Evolutionary conservation across 768 basidiomycete genomes (phyloP), one percentile per base, ranked within the genome.

Genomic region (Paxillus involutus): DNA sequence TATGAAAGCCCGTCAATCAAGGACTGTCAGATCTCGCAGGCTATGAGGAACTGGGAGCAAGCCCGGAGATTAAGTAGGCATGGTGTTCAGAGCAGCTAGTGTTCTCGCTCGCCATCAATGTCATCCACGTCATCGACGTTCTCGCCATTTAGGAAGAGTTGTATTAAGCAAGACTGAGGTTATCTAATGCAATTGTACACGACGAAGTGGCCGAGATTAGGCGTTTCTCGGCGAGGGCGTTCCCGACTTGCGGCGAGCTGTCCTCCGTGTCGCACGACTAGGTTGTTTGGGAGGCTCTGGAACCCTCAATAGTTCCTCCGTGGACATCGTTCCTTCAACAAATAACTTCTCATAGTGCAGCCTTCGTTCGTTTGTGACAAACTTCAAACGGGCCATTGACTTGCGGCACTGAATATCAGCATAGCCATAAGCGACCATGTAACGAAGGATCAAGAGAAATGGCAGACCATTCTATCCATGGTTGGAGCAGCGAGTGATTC

Each of bases 301-400:
- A 19, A 51, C 50, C 41, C 43, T 46, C 46, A 62, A 19, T 40
- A 59, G 4, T 16, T 63, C 65, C 47, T 61, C 63, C 48, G 51
- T 54, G 7, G 63, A 35, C 58, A 59, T 52, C 10, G 44, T 48
- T 0, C 67, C 67, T 40, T 64, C 61, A 37, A 45, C 44, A 24
- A 44, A 39, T 3, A 72, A 21, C 36, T 72, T 69, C 35, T 90
- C 83, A 57, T 93, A 89, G 9, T 91, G 92, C 21, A 92, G 68
- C 43, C 94, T 80, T 35, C 97, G 86, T 67, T 98, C 95, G 65
- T 93, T 93, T 46, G 98, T 76, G 19, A 98, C 85, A 54, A 82
- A 85, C 70, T 98, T 98, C 70, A 98, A 93, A 17, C 92, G 85
- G n/a, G 91, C 93, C 94, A 97, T 96, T 17, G 91, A 88, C 77